Base-by-base conservation (phyloP, 371 early-diverging fungal genomes). In the Zancudomyces culisetae region DNA sequence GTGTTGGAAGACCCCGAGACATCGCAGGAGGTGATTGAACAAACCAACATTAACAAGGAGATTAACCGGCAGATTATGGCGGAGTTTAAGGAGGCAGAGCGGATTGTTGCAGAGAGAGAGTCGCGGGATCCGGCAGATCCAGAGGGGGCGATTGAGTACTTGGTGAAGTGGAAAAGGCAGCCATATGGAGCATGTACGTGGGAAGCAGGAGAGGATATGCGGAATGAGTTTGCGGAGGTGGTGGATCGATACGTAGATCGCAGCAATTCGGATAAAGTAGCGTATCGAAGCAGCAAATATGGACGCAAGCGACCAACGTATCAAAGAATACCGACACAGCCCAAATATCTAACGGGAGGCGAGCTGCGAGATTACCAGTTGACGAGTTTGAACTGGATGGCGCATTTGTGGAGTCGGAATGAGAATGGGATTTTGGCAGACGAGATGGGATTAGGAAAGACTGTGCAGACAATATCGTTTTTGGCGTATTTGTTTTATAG, bases 361-460 rank as follows among this genome's bases (percentile, higher is more conserved):
- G 72, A 83, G 56, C 76, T 99, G 26, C 78, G 99, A 41, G 94
- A 90, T 54, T 99, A 98, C 64, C 99, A 99, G 67, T 66, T 97
- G 28, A 81, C 85, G 26, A 97, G 98, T 50, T 73, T 98, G 20
- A 96, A 97, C 66, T 99, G 99, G 99, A 87, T 98, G 81, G 86
- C 95, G n/a, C 85, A 88, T 59, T 71, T 94, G 26, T 98, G 98
- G 98, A 87, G 89, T 56, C 75, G 75, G 49, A 83, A 94, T 67
- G 78, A 85, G 64, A 95, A 96, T 61, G 96, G 92, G 19, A 94
- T 98, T 54, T 62, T 96, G 40, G 98, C 98, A 1, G 85, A 85
- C 61, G 80, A 86, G 68, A 85, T 87, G 90, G 98, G 98, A 24
- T 69, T 99, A 40, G 99, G 99, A 13, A 99, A 99, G 69, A 99